Base-by-base conservation (phyloP, 192 early-diverging fungal genomes). In the Rhizophagus sp. region DNA sequence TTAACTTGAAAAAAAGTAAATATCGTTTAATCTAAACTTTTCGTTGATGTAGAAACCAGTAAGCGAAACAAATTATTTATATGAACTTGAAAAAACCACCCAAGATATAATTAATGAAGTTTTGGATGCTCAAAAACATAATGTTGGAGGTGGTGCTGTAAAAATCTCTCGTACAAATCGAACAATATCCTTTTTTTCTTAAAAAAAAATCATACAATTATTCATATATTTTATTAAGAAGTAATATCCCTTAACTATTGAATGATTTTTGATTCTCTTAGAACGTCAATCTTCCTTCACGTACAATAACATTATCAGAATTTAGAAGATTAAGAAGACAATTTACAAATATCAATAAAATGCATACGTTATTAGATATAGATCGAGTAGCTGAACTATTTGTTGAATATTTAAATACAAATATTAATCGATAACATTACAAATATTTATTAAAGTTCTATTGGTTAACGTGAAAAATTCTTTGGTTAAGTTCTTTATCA, bases 341-440 rank as follows among this genome's bases (percentile, higher is more conserved):
- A 83, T 98, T 95, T 82, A 90, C 90, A 19, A 90, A 91, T 47
- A 87, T 97, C n/a, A 99, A 99, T 85, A 94, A 94, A 75, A 85
- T 95, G 82, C 94, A 93, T 74, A 95, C 95, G 24, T 81, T 93
- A 62, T 47, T 47, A 5, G 89, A 93, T 80, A 87, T 95, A 70
- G 89, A 86, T 47, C 87, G 88, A 50, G 91, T 97, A 63, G 91
- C 91, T 0, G 91, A 95, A 49, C 86, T 90, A 33, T 99, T 99
- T 94, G 95, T 94, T 27, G 93, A 96, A 57, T 99, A 96, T 83
- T 81, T 99, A 71, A 98, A 96, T 80, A 94, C 93, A 30, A 98
- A 95, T 82, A 79, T 97, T 33, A 84, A 84, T 39, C 57, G 24
- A 5, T 82, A 86, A 30, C 30, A 30, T 30, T 30, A 44, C 15